Percentiles rank a stretch among this genome's conserved stretches.
phyloP scores from a whole-genome alignment of 148 eudicot species.

The Amaranthus palmeri region DNA sequence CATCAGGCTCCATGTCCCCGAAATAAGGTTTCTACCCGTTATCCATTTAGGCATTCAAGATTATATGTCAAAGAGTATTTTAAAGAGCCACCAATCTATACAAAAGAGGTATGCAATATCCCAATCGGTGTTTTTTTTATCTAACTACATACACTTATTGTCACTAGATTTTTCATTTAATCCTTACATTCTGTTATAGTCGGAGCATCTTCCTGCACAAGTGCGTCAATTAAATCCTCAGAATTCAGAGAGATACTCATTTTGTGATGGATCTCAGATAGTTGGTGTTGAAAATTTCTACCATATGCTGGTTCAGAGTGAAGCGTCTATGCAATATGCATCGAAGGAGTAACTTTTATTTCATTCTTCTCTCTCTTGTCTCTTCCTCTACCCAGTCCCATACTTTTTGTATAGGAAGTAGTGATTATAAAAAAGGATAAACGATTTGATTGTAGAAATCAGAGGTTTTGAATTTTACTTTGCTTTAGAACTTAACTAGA shows the following conservation, averaged over 20 bases:
- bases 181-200: slow-evolving; percentile 23
- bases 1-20: slow-evolving; percentile 39
- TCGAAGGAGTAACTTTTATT: slow-evolving; percentile 54
- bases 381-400: neutral
- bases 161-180: slow-evolving; percentile 10
- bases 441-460: neutral
- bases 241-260: slow-evolving; percentile 49
- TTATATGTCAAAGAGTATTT: slow-evolving; percentile 59
- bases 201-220: slow-evolving; percentile 47
- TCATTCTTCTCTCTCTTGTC: neutral
- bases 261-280: slow-evolving; percentile 38
- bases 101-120: slow-evolving; percentile 36
- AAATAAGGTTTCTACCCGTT: slow-evolving; percentile 53
- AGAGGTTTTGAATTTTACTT: no score
- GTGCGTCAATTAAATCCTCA: slow-evolving; percentile 54
- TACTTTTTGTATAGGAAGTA: neutral
- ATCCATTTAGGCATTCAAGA: slow-evolving; percentile 52
- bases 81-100: slow-evolving; percentile 38
- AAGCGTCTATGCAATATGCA: slow-evolving; percentile 53
- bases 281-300: slow-evolving; percentile 62
- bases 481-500: neutral
- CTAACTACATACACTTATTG: neutral
- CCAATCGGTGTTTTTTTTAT: neutral
- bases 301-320: slow-evolving; percentile 60
- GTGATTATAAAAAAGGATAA: neutral